Base-by-base conservation (phyloP, 306 rosid species). In the Glycyrrhiza uralensis region DNA sequence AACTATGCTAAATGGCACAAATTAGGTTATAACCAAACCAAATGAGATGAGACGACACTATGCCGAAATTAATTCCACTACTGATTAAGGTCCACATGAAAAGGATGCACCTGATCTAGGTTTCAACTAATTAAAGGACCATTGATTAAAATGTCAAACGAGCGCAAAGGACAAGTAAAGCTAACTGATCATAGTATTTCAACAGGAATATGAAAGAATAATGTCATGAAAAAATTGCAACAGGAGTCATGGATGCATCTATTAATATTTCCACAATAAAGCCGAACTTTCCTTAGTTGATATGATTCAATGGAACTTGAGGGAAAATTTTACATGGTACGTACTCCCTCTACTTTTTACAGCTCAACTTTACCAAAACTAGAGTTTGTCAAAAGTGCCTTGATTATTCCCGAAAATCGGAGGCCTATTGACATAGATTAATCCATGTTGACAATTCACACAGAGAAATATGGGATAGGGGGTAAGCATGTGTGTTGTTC, bases 331-430 rank as follows among this genome's bases (percentile, higher is more conserved):
- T 24, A 17, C 33, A 8, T 39, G 59, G 74, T 39, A 42, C 24
- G n/a, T 29, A 68, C 44, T 60, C 47, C 61, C 52, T 23, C 3
- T 3, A 66, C 18, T 10, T 61, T 64, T 47, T 12, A 55, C 64
- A 17, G 52, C 64, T 13, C 15, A 55, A 17, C 77, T 59, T 76
- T 59, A 54, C 29, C 18, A 23, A 33, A 24, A 38, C 3, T 42
- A 3, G 42, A 66, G 79, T 38, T 41, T 58, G 76, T 74, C 76
- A 80, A 74, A 74, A 67, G 72, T 26, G 13, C 9, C 1, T 11
- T 18, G 78, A 79, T 78, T 71, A 79, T 78, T 71, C 74, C 11
- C 9, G 55, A 55, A 72, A 33, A 35, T 44, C 30, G 68, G 51
- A 41, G 39, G 22, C 15, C 4, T 1, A 5, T 62, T 77, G 22